phyloP scores from a whole-genome alignment of 192 early-diverging fungal genomes.

The Coemansia sp. region DNA sequence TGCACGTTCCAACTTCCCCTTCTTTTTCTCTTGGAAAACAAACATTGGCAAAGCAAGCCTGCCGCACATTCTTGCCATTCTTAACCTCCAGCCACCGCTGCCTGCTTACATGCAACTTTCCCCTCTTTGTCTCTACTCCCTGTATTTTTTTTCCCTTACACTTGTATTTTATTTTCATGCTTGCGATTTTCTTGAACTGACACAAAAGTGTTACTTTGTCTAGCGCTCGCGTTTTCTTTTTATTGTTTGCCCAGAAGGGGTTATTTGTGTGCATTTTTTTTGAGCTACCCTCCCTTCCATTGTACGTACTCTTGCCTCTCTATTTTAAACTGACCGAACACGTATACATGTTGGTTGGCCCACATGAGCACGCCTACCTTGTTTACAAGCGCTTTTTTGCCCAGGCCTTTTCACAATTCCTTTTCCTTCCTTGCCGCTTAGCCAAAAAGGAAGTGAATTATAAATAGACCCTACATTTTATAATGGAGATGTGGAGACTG shows the following conservation, averaged over 20 bases:
- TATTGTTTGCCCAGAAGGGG: slow-evolving; percentile 10
- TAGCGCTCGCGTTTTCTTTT: not conserved
- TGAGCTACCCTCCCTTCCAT: not conserved
- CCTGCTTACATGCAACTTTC: not conserved
- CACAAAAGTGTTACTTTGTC: not conserved
- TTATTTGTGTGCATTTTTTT: not conserved
- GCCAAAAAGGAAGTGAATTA: not conserved
- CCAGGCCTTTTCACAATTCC: not conserved
- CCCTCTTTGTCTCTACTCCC: not conserved
- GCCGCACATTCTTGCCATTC: slow-evolving; percentile 10
- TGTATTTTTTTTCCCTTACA: not conserved
- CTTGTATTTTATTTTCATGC: slow-evolving; percentile 11
- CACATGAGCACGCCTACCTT: not conserved
- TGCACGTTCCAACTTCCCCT: not conserved
- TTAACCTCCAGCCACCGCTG: slow-evolving; percentile 2
- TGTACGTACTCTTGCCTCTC: slow-evolving; percentile 1
- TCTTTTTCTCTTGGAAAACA: not conserved
- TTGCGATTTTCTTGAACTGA: not conserved
- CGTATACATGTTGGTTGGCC: not conserved
- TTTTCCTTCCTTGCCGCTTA: not conserved
- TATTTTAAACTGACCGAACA: not conserved
- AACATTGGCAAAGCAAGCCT: slow-evolving; percentile 2
- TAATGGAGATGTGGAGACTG: slow-evolving; percentile 11
- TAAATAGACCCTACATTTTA: slow-evolving; percentile 10
- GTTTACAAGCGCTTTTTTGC: not conserved